Evolutionary conservation across 2,329 filamentous ascomycete genomes (phyloP), one percentile per base, ranked within the genome.

Genomic region (Neonectria magnoliae): DNA sequence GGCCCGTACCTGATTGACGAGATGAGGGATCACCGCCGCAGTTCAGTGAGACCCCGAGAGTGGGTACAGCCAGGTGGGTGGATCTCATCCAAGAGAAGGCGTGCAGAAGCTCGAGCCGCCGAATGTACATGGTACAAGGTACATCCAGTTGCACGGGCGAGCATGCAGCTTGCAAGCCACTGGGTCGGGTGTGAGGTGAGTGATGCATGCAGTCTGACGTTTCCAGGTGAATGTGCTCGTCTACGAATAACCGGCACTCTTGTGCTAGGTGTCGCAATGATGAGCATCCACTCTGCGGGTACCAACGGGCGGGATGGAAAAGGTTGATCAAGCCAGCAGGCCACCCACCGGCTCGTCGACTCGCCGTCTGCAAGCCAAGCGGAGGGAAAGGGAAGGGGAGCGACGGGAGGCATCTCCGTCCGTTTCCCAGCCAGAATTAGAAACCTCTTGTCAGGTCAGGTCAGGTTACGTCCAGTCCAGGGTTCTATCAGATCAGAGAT

Each of bases 141-240:
- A 6, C 33, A 16, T 16, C 10, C 25, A 25, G 6, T 25, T 25
- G 45, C 20, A 31, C 29, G 9, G 29, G 29, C 25, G 25, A 5
- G 5, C 45, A 50, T 48, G 45, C 16, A 29, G 45, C 8, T n/a
- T 38, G 36, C 36, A 38, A 38, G 36, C 36, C 36, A 38, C 36
- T 38, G 36, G 36, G 36, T 38, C 36, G 36, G 36, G 36, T 38
- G 36, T 38, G 13, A 36, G 13, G 33, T 16, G 36, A 38, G 36
- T 38, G 47, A 31, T 50, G 47, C 47, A 50, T 50, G 47, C 47
- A 50, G 47, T 50, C 47, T 50, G 47, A 50, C 47, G 47, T 29
- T 50, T 50, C 47, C 16, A 48, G 25, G 45, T 27, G 14, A 29
- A 13, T 22, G 25, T n/a, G 16, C 25, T 29, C 25, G 25, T 48